Percentiles rank a stretch among this genome's conserved stretches.
phyloP scores from a whole-genome alignment of 2,329 filamentous ascomycete species.

The Zarea fungicola region DNA sequence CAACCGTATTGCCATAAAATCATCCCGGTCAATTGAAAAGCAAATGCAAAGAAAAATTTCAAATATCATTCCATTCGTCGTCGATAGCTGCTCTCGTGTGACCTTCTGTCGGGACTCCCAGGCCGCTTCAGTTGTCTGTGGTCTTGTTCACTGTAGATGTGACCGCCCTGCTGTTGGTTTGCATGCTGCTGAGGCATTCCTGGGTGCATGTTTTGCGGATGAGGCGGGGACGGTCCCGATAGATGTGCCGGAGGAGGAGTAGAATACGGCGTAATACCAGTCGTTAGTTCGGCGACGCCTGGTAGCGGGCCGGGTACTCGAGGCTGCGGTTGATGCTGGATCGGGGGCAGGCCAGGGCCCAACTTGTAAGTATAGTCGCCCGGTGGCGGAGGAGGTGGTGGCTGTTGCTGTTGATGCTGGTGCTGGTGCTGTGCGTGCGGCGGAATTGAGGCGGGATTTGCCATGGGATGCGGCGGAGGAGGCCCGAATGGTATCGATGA shows the following conservation, averaged over 20 bases:
- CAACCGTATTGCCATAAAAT: not conserved
- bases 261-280: slow-evolving; percentile 56
- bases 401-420: too few species aligned
- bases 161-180: not conserved
- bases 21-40: not conserved
- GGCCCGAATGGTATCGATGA: slow-evolving; percentile 3
- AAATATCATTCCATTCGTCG: slow-evolving; percentile 27
- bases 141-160: slow-evolving; percentile 7
- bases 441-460: slow-evolving; percentile 12
- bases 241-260: slow-evolving; percentile 33
- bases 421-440: too few species aligned
- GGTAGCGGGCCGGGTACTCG: slow-evolving; percentile 47
- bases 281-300: slow-evolving; percentile 58
- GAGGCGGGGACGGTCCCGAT: not conserved
- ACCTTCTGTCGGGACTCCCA: slow-evolving; percentile 42
- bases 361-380: slow-evolving; percentile 24
- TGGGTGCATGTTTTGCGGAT: not conserved
- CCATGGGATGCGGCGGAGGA: slow-evolving; percentile 7
- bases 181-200: slow-evolving; percentile 4
- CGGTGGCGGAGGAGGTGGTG: slow-evolving; percentile 28
- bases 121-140: slow-evolving; percentile 39
- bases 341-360: slow-evolving; percentile 47
- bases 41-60: not conserved
- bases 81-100: slow-evolving; percentile 42
- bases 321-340: slow-evolving; percentile 39